A percentile compares a stretch with the other conserved stretches of the same genome.
Conservation (phyloP, 2,329 filamentous ascomycete species). For the Penicillium brevicompactum region DNA sequence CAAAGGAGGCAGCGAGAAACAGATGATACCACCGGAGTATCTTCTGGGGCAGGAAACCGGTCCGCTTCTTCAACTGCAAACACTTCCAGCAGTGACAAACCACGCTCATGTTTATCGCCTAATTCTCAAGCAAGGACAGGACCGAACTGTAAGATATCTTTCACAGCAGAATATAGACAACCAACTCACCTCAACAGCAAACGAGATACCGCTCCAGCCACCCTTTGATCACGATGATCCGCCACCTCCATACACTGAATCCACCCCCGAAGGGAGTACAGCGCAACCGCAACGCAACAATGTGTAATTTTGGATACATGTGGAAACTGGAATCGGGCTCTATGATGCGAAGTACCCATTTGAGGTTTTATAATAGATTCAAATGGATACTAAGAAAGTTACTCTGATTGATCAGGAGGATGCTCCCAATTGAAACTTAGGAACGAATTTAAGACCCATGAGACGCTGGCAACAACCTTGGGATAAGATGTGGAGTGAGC, state of each 20-base stretch:
- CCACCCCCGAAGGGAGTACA: background rate
- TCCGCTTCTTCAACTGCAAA: background rate
- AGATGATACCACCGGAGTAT: background rate
- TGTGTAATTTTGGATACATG: background rate
- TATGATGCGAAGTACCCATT: no score
- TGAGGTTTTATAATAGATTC: no score
- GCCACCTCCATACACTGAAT: background rate
- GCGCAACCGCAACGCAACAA: background rate
- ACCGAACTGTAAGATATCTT: background rate
- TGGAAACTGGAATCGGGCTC: no score
- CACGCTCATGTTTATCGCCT: background rate
- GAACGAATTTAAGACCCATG: no score
- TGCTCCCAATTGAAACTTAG: no score
- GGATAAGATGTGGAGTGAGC: no score
- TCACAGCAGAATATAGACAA: background rate
- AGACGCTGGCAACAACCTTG: no score
- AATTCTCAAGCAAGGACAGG: background rate
- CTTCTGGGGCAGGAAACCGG: background rate
- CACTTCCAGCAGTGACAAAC: background rate
- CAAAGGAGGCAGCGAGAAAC: background rate
- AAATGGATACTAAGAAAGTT: no score
- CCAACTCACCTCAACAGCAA: background rate
- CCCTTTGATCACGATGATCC: background rate
- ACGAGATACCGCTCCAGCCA: background rate
- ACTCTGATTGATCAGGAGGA: no score